These are phyloP conservation scores for Lentinula lateritia DNA, from an alignment of 768 basidiomycete genomes.

Conservation along the genomic window DNA sequence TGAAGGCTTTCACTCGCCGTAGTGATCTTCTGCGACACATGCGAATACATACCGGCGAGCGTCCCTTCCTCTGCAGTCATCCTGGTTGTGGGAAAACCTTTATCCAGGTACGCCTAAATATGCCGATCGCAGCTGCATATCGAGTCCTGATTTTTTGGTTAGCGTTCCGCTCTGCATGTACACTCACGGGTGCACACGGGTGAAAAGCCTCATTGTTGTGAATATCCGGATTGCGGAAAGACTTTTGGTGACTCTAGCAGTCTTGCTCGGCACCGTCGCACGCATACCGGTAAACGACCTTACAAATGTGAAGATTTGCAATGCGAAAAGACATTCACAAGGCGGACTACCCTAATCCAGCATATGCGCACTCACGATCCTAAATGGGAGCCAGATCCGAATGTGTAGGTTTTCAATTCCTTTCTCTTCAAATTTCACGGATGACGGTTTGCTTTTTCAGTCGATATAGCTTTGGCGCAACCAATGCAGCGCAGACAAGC, in stretches of 20 bases:
- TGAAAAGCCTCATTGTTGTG: conserved; percentile 88
- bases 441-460: conserved; percentile 29
- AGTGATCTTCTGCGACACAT: conserved; percentile 83
- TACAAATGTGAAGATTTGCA: conserved; percentile 81
- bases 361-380: conserved; percentile 90
- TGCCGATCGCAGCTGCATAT: conserved; percentile 1
- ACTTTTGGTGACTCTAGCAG: conserved; percentile 91
- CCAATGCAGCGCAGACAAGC: conserved; percentile 48
- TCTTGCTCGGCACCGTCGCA: conserved; percentile 86
- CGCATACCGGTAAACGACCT: conserved; percentile 81
- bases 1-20: conserved; percentile 76
- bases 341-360: conserved; percentile 76
- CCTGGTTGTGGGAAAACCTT: conserved; percentile 83
- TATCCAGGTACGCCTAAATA: conserved; percentile 61
- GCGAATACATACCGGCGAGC: conserved; percentile 87
- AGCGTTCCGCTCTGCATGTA: conserved; percentile 88
- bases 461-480: conserved; percentile 76
- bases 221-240: conserved; percentile 82
- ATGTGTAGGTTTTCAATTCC: conserved; percentile 47
- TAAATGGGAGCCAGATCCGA: conserved; percentile 79
- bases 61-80: conserved; percentile 74
- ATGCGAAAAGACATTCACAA: conserved; percentile 85
- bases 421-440: conserved; percentile 2
- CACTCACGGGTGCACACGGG: conserved; percentile 89
- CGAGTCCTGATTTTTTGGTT: conserved; percentile 14